A percentile compares a stretch with the other conserved stretches of the same genome.
Evolutionary conservation across 495 filamentous ascomycete species (phyloP).

Genomic region (Elasticomyces elasticus): DNA sequence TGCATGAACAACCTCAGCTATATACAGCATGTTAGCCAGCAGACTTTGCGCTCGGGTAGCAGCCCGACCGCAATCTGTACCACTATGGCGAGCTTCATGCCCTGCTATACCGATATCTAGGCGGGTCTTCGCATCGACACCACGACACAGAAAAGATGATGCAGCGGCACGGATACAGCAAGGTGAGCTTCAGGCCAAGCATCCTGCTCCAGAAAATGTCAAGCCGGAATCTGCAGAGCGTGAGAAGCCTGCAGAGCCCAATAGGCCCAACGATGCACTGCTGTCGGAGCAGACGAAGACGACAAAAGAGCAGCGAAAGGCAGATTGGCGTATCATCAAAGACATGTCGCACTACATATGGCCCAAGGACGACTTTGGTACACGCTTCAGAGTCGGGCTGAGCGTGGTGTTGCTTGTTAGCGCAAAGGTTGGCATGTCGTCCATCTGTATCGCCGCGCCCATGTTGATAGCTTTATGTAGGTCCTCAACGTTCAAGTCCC

Average conservation of each 20-base stretch:
- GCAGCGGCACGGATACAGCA: slow-evolving; percentile 21
- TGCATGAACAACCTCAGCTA: neutral
- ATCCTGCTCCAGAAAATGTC: slow-evolving; percentile 15
- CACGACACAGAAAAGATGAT: slow-evolving; percentile 32
- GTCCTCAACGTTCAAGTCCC: slow-evolving; percentile 94
- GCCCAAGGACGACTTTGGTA: slow-evolving; percentile 79
- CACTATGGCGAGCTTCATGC: neutral
- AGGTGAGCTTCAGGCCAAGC: slow-evolving; percentile 8
- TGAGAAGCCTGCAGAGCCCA: slow-evolving; percentile 26
- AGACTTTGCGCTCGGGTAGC: slow-evolving; percentile 10
- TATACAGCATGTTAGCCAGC: slow-evolving; percentile 12
- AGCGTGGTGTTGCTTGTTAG: slow-evolving; percentile 74
- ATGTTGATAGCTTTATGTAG: slow-evolving; percentile 32
- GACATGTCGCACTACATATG: slow-evolving; percentile 96
- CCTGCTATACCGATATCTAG: neutral
- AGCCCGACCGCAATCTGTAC: neutral
- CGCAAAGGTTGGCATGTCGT: slow-evolving; percentile 52
- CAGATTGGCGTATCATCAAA: slow-evolving; percentile 97
- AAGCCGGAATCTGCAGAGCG: slow-evolving; percentile 23
- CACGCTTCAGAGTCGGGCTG: slow-evolving; percentile 72
- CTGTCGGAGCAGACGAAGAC: slow-evolving; percentile 46
- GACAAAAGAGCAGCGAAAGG: slow-evolving; percentile 82
- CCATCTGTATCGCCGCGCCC: neutral
- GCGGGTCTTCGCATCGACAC: slow-evolving; percentile 30
- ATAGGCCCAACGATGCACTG: slow-evolving; percentile 37